These are phyloP conservation scores for Chlorella sp. DNA, from an alignment of 139 green algal species.

Conservation along the genomic window DNA sequence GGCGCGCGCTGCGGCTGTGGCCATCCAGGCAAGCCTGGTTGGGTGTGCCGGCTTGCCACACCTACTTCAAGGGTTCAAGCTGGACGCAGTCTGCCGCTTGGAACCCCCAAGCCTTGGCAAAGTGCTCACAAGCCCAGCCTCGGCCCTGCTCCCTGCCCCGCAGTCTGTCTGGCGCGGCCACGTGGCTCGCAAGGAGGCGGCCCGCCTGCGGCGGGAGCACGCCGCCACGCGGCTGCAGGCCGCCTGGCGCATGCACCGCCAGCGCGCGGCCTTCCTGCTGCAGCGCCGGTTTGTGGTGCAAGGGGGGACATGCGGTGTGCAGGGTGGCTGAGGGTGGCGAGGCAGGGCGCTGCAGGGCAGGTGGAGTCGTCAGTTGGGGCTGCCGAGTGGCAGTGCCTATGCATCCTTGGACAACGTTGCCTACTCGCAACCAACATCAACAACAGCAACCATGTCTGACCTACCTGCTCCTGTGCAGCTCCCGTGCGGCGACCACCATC, in stretches of 20 bases:
- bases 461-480: constrained; percentile 28
- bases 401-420: too few relatives aligned
- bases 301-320: background rate
- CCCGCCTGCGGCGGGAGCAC: constrained; percentile 23
- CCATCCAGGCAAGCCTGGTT: constrained; percentile 52
- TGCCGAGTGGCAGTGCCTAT: too few relatives aligned
- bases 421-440: too few relatives aligned
- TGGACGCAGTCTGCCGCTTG: too few relatives aligned
- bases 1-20: constrained; percentile 18
- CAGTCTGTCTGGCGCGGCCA: constrained; percentile 54
- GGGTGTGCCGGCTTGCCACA: background rate
- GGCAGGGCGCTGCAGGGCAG: too few relatives aligned
- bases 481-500: constrained; percentile 42
- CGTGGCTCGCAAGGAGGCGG: constrained; percentile 17
- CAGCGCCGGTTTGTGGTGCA: constrained; percentile 28
- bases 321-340: background rate
- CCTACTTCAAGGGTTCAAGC: too few relatives aligned
- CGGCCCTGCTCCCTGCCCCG: background rate
- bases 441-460: too few relatives aligned
- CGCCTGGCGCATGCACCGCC: constrained; percentile 43
- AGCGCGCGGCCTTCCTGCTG: constrained; percentile 25
- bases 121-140: too few relatives aligned
- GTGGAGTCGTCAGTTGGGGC: too few relatives aligned
- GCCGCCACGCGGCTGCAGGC: constrained; percentile 60
- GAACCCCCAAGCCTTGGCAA: too few relatives aligned